Base-by-base conservation (phyloP, 1,284 basidiomycete species). In the Ceratobasidium sp. region DNA sequence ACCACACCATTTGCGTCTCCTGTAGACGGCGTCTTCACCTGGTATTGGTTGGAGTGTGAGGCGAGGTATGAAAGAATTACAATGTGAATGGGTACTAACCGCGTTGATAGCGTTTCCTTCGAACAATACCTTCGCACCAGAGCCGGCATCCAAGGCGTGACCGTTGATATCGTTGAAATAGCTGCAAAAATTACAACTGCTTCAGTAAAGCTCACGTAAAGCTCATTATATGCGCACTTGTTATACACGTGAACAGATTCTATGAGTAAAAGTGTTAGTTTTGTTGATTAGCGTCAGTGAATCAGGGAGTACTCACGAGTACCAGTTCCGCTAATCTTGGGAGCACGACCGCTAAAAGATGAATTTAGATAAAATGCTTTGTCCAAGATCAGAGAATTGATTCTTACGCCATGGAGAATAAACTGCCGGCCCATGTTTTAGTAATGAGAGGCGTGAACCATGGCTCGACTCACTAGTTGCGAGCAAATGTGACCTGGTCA, bases 71-170 rank as follows among this genome's bases (percentile, higher is more conserved):
- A 17, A 12, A 7, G 7, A 6, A 12, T 47, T 20, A 20, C 20
- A 8, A 22, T 12, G 10, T 20, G 7, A 8, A 8, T 10, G 22
- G 13, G 32, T 55, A 42, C 42, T 10, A 20, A 68, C 67, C n/a
- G 52, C 20, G 43, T 49, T 68, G 54, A 68, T 57, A n/a, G 45
- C 38, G 35, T 69, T 69, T 27, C 68, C 68, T 29, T 68, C 67
- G 29, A 50, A 25, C 25, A 68, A 25, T n/a, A 43, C 53, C 17
- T 49, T 32, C 1, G 53, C 20, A 13, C 67, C 54, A 12, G 22
- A 8, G 20, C 25, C 54, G 17, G 67, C 13, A 25, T 68, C 67
- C 25, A 68, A 42, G 57, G 67, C 67, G 31, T 68, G 53, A 25
- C 67, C 67, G 17, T 43, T 45, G 15, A 68, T 40, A 34, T 31